phyloP scores from a whole-genome alignment of 176 grass and related monocot genomes.

The Ensete ventricosum region DNA sequence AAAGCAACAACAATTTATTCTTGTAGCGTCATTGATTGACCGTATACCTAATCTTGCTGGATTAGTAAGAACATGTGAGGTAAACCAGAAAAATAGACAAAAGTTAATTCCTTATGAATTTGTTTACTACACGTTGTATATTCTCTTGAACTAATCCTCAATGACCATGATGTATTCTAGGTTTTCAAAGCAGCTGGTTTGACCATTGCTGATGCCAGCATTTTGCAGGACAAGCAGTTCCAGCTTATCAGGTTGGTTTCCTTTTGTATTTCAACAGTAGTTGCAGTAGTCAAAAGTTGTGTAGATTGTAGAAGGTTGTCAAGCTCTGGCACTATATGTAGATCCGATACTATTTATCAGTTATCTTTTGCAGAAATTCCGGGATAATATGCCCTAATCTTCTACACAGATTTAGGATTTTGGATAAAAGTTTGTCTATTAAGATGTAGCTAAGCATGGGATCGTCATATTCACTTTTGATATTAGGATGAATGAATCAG shows the following conservation, averaged over 20 bases:
- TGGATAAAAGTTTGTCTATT: no score
- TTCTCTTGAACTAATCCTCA: background rate
- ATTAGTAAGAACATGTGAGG: conserved; percentile 80
- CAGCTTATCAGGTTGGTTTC: conserved; percentile 64
- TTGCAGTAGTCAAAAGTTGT: background rate
- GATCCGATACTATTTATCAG: no score
- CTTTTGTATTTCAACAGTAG: background rate
- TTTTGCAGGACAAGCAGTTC: conserved; percentile 86
- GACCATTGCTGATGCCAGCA: conserved; percentile 51
- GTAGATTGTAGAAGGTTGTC: no score
- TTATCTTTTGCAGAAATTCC: no score
- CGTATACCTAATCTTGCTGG: conserved; percentile 90
- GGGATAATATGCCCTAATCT: no score
- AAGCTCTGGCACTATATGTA: no score
- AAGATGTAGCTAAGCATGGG: no score
- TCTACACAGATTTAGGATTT: no score
- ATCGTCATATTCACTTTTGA: no score
- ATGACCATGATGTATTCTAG: conserved; percentile 8
- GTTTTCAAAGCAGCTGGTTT: conserved; percentile 61
- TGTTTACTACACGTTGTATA: background rate
- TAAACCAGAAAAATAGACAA: background rate
- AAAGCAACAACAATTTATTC: conserved; percentile 61
- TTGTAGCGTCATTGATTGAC: conserved; percentile 75
- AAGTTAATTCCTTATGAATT: background rate
- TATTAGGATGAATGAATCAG: no score